Evolutionary conservation across 495 filamentous ascomycete species (phyloP), one percentile per base, ranked within the genome.

Genomic region (Paragyromitra xinjiangensis): DNA sequence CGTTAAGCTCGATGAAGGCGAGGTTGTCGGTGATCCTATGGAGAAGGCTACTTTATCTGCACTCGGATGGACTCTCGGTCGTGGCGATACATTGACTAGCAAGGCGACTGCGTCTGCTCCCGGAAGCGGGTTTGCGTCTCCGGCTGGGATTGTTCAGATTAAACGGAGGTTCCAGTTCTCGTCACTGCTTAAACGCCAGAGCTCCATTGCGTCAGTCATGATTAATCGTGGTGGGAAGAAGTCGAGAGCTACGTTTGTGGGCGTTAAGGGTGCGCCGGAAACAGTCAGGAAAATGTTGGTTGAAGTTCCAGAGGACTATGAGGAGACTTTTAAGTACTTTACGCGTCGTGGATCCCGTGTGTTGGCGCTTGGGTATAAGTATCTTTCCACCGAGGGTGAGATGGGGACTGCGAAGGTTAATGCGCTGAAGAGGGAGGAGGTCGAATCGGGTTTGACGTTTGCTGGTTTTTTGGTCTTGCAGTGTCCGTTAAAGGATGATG

Each of bases 91-190:
- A 45, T 88, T 99, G 9, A 86, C 87, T 0, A 88, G 85, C 77
- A 92, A 91, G 81, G 83, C 85, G 5, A 83, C 85, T 12, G 87
- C 88, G 11, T 84, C 86, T 45, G 81, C 85, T 22, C 82, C 85
- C 37, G 84, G 85, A 74, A 82, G 81, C n/a, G 39, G 79, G n/a
- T 82, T 82, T 7, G 66, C 74, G 34, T 80, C 80, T 24, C 89
- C 92, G 26, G 85, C 88, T 59, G 74, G 78, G 12, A 71, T 81
- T 63, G 96, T 98, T 62, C 95, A 98, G 80, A 91, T 98, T 83
- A 96, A 94, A 86, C 90, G 95, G 78, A 90, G 96, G 71, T 99
- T 99, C 87, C 95, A 98, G 82, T 99, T 99, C 84, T 99, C 95
- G 11, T 98, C 96, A 26, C 91, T 95, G 8, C 85, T 99, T 71